These are phyloP conservation scores for Citrullus amarus DNA, from an alignment of 306 rosid species.

Conservation along the genomic window DNA sequence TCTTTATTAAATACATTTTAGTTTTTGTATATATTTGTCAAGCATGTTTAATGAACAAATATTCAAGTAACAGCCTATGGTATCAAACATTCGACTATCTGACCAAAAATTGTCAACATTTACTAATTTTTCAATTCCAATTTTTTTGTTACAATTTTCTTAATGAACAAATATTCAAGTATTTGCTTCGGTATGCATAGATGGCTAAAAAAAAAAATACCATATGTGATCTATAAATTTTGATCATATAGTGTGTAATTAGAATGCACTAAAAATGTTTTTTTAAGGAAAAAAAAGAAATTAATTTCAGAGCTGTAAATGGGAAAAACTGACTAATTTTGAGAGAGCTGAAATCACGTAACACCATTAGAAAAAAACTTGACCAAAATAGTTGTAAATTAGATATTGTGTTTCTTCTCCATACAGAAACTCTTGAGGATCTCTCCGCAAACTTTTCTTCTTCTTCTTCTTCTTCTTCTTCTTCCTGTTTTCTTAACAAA, in stretches of 20 bases:
- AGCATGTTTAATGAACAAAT: too few species aligned
- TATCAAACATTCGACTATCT: too few species aligned
- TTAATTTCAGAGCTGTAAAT: neutral
- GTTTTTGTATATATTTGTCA: too few species aligned
- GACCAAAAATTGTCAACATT: too few species aligned
- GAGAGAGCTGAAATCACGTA: constrained; percentile 9
- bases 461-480: neutral
- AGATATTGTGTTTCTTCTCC: neutral
- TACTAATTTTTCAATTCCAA: too few species aligned
- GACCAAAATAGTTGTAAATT: neutral
- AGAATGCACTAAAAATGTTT: neutral
- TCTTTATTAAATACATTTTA: too few species aligned
- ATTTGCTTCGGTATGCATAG: too few species aligned
- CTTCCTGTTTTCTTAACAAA: neutral
- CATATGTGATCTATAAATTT: neutral
- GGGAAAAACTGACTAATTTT: neutral
- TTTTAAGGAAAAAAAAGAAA: neutral
- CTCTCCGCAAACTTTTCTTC: neutral
- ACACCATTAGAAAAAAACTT: neutral
- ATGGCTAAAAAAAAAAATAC: neutral
- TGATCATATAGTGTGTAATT: neutral
- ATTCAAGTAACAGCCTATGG: too few species aligned
- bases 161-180: too few species aligned
- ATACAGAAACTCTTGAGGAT: neutral
- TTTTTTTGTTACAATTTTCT: too few species aligned